A percentile compares a stretch with the other conserved stretches of the same genome.
These are phyloP conservation scores for Obelidium mucronatum DNA, from an alignment of 192 early-diverging fungal species.

Conservation along the genomic window DNA sequence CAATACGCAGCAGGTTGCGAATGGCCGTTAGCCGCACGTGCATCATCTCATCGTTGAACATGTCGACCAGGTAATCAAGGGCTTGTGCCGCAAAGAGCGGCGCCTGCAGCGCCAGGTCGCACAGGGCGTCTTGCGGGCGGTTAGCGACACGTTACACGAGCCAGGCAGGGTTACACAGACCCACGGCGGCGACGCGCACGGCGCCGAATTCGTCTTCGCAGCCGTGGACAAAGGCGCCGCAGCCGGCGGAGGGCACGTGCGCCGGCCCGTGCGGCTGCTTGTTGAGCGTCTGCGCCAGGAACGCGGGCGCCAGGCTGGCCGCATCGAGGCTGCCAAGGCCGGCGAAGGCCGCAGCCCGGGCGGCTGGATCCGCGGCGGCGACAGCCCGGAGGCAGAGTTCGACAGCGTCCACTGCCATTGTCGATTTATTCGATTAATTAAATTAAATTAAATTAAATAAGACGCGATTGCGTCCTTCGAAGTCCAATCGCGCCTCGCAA, in stretches of 20 bases:
- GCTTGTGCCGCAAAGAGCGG: constrained; percentile 75
- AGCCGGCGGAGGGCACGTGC: constrained; percentile 49
- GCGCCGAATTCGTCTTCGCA: constrained; percentile 94
- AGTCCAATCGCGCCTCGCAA: background rate
- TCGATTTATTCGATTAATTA: no score
- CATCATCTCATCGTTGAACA: constrained; percentile 97
- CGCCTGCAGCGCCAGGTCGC: constrained; percentile 76
- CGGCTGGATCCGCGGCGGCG: no score
- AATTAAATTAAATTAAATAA: no score
- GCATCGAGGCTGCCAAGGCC: no score
- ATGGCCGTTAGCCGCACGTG: constrained; percentile 84
- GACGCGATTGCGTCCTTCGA: constrained; percentile 16
- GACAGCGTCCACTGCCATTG: no score
- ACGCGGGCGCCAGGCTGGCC: no score
- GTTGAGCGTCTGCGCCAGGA: background rate
- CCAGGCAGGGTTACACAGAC: constrained; percentile 47
- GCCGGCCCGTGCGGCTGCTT: background rate
- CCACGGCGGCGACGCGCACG: constrained; percentile 85
- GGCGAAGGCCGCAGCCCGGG: no score
- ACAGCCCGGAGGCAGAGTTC: no score
- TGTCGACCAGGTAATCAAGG: constrained; percentile 86
- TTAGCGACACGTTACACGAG: background rate
- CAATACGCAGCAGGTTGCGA: constrained; percentile 76
- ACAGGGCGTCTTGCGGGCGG: constrained; percentile 70
- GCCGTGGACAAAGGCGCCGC: constrained; percentile 95